Base-by-base conservation (phyloP, 768 basidiomycete genomes). In the Pleurotus tuber-regium region DNA sequence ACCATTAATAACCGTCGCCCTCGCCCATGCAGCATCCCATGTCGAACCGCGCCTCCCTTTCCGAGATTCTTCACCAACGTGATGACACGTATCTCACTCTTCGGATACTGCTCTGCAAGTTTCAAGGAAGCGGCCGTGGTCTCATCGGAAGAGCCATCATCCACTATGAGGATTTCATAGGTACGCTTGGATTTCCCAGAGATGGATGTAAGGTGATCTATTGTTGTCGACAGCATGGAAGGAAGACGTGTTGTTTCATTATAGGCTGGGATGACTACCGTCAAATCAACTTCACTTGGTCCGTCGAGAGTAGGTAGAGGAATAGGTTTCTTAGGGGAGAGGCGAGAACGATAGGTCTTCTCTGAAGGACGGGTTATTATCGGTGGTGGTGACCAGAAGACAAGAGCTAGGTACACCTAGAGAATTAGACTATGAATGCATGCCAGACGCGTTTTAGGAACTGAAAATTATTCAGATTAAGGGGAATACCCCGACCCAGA, bases 41-140 rank as follows among this genome's bases (percentile, higher is more conserved):
- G 95, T 28, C 88, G 76, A 19, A 97, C 93, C 0, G 93, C 91
- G 2, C 93, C 95, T 16, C 95, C 95, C 63, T 98, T 98, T 1
- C 94, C 94, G 14, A 87, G 70, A 62, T 98, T 98, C 60, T 76
- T 73, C 63, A 83, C 83, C 52, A 98, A 72, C 18, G 77, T 83
- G 50, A 96, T 81, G 18, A 97, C 82, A 53, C 86, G 82, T 52
- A 97, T 85, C 59, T 89, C 83, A 51, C 70, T 73, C 12, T 72
- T 65, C 2, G 77, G 60, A 59, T 87, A 74, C 54, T 78, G 67
- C 12, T 68, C 64, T 3, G 88, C 89, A 39, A 93, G 75, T 29
- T 74, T 61, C 41, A 96, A 73, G 2, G 89, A 89, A 12, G 76
- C 66, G 2, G 72, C 66, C 0, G 83, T 74, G 0, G 95, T 98